phyloP scores from a whole-genome alignment of 2,329 filamentous ascomycete genomes.

The Aspergillus texensis region DNA sequence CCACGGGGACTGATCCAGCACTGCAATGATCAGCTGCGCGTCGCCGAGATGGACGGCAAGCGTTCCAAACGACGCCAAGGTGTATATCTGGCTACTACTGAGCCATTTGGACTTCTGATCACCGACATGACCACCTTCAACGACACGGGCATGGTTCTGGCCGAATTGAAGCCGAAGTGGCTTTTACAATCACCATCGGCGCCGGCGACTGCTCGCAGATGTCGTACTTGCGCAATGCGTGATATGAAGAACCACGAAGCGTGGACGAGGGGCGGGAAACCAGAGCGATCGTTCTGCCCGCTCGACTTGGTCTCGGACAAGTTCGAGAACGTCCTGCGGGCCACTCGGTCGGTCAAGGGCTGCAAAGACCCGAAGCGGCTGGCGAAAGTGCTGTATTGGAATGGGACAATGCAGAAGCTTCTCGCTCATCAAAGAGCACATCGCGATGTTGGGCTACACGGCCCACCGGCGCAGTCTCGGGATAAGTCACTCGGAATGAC shows the following conservation, averaged over 20 bases:
- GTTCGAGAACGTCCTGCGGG: slow-evolving; percentile 48
- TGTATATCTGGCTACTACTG: slow-evolving; percentile 56
- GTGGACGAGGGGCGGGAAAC: slow-evolving; percentile 30
- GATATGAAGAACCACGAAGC: slow-evolving; percentile 50
- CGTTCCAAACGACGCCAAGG: slow-evolving; percentile 55
- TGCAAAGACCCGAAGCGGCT: slow-evolving; percentile 41
- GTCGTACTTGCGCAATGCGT: slow-evolving; percentile 72
- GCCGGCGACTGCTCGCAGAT: slow-evolving; percentile 63
- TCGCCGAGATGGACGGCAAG: slow-evolving; percentile 46
- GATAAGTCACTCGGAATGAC: slow-evolving; percentile 75
- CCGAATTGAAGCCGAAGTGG: slow-evolving; percentile 88
- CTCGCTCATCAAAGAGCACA: slow-evolving; percentile 36
- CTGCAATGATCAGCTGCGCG: slow-evolving; percentile 59
- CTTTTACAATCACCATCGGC: slow-evolving; percentile 74
- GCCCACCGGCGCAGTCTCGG: slow-evolving; percentile 38
- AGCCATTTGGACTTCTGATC: slow-evolving; percentile 68
- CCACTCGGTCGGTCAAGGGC: slow-evolving; percentile 42
- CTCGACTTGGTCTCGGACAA: slow-evolving; percentile 60
- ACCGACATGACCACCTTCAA: slow-evolving; percentile 67
- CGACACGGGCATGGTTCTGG: slow-evolving; percentile 43
- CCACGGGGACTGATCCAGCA: slow-evolving; percentile 46
- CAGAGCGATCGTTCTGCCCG: slow-evolving; percentile 60
- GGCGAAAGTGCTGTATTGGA: slow-evolving; percentile 37
- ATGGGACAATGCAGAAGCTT: slow-evolving; percentile 38
- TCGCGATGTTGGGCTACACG: slow-evolving; percentile 38